phyloP scores from a whole-genome alignment of 2,329 filamentous ascomycete species.

The Aspergillus brasiliensis region DNA sequence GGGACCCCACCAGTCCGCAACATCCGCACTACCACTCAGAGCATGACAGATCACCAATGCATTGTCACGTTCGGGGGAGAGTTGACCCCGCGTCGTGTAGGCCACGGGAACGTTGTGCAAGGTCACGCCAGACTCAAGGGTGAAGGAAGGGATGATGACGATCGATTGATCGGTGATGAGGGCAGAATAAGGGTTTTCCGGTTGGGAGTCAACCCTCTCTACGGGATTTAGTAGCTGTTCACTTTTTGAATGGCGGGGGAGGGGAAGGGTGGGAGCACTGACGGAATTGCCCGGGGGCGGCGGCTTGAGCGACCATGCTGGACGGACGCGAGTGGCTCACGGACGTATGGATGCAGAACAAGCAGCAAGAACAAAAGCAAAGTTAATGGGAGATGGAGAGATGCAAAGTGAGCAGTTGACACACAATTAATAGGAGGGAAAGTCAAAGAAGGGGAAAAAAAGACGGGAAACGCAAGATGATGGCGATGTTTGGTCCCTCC shows the following conservation, averaged over 20 bases:
- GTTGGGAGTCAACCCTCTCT: conserved; percentile 63
- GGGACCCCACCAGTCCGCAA: conserved; percentile 60
- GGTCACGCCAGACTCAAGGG: conserved; percentile 85
- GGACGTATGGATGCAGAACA: not conserved
- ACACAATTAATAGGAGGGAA: not conserved
- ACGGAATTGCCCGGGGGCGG: conserved; percentile 35
- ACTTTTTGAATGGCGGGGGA: conserved; percentile 12
- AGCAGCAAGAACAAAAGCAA: not conserved
- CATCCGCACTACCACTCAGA: conserved; percentile 57
- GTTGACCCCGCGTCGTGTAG: conserved; percentile 63
- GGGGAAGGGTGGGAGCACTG: conserved; percentile 35
- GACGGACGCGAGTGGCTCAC: not conserved
- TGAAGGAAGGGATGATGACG: conserved; percentile 83
- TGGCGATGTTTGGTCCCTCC: not conserved
- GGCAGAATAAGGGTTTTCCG: conserved; percentile 86
- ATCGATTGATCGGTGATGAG: conserved; percentile 88
- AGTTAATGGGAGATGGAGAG: not conserved
- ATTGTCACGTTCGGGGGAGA: conserved; percentile 61
- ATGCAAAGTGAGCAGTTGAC: not conserved
- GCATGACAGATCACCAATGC: conserved; percentile 63
- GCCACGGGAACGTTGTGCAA: conserved; percentile 73
- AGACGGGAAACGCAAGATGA: not conserved
- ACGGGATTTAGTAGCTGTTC: conserved; percentile 57
- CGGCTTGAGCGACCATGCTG: conserved; percentile 30
- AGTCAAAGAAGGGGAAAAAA: not conserved